Conservation (phyloP, 169 alveolate genomes). For the Babesia sp. region DNA sequence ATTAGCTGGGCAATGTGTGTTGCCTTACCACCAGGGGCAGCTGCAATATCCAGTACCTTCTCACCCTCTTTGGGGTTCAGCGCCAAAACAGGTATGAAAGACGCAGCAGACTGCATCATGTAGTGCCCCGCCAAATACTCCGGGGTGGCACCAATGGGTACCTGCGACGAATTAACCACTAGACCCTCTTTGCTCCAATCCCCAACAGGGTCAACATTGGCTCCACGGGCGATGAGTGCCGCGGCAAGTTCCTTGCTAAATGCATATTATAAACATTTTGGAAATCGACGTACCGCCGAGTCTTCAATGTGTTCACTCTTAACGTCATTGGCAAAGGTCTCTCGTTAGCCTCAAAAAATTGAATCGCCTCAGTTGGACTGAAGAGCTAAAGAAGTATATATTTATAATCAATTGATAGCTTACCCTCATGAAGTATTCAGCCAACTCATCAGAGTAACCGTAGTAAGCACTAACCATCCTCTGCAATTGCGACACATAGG, state of each 20-base stretch:
- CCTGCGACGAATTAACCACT: constrained; percentile 88
- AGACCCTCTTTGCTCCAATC: constrained; percentile 93
- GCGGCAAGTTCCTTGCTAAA: constrained; percentile 90
- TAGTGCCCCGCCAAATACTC: constrained; percentile 96
- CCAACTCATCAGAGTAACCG: constrained; percentile 88
- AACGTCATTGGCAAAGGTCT: constrained; percentile 88
- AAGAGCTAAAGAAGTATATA: constrained; percentile 69
- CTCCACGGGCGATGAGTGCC: constrained; percentile 90
- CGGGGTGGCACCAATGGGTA: constrained; percentile 97
- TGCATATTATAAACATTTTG: constrained; percentile 15
- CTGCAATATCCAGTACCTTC: constrained; percentile 92
- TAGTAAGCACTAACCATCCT: constrained; percentile 81
- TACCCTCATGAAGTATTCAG: constrained; percentile 79
- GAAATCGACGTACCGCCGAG: constrained; percentile 72
- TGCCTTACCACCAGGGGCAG: constrained; percentile 98
- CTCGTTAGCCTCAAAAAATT: constrained; percentile 90
- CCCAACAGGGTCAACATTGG: constrained; percentile 91
- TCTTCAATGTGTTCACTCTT: constrained; percentile 90
- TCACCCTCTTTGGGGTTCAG: constrained; percentile 89
- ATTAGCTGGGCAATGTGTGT: constrained; percentile 92
- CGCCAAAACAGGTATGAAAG: constrained; percentile 93
- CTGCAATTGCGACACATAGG: constrained; percentile 66
- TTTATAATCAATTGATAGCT: neutral
- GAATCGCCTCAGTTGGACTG: constrained; percentile 89
- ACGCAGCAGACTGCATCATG: constrained; percentile 92